phyloP scores from a whole-genome alignment of 305 asterid genomes.

The Fraxinus latifolia region DNA sequence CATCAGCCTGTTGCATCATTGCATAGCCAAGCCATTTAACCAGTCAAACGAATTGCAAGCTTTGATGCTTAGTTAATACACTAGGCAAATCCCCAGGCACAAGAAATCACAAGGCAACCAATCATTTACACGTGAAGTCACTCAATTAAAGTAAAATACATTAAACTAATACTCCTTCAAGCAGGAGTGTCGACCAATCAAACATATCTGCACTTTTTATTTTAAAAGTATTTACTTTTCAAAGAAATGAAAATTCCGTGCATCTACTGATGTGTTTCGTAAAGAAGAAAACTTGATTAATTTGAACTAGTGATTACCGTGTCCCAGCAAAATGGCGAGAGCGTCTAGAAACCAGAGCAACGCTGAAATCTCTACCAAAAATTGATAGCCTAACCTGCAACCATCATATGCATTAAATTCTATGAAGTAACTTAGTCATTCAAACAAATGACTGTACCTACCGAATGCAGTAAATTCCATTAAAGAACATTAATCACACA shows the following conservation, averaged over 20 bases:
- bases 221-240: not conserved
- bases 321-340: conserved; percentile 99
- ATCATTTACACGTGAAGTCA: not conserved
- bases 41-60: not conserved
- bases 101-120: not conserved
- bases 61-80: not conserved
- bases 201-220: not conserved
- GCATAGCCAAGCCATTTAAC: not conserved
- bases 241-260: not conserved
- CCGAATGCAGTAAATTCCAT: conserved; percentile 17
- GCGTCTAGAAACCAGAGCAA: conserved; percentile 84
- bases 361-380: conserved; percentile 91
- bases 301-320: conserved; percentile 50
- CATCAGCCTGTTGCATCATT: not conserved
- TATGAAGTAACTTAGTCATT: conserved; percentile 5
- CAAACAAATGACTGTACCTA: conserved; percentile 13
- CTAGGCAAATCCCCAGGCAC: not conserved
- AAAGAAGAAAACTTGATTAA: conserved; percentile 4
- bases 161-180: not conserved
- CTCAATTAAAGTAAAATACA: not conserved
- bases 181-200: not conserved
- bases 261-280: conserved; percentile 6
- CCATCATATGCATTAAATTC: conserved; percentile 22
- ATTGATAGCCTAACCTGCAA: conserved; percentile 78
- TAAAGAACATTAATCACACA: conserved; percentile 6